Percentiles rank a stretch among this genome's conserved stretches.
These are phyloP conservation scores for Aeschynomene evenia DNA, from an alignment of 306 rosid species.

Conservation along the genomic window DNA sequence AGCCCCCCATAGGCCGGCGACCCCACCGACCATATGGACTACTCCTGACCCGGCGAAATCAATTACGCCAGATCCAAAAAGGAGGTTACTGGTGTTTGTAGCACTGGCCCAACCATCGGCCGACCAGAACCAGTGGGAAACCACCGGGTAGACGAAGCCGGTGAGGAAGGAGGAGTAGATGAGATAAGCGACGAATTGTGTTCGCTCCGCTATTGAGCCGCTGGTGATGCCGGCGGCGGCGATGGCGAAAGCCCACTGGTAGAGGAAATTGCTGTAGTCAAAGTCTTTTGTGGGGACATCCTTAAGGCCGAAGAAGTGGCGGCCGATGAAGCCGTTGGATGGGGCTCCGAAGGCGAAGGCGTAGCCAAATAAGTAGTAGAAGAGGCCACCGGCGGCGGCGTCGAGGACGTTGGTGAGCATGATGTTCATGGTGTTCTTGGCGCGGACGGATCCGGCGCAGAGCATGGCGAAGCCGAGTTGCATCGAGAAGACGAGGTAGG, in stretches of 20 bases:
- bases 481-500: conserved; percentile 98
- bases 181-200: conserved; percentile 83
- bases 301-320: conserved; percentile 67
- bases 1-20: conserved; percentile 92
- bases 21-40: conserved; percentile 86
- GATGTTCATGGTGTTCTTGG: conserved; percentile 99
- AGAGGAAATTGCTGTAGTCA: conserved; percentile 71
- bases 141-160: conserved; percentile 87
- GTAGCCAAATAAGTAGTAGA: conserved; percentile 90
- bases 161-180: conserved; percentile 84
- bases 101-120: conserved; percentile 82
- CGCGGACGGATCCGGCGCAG: conserved; percentile 98
- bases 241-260: conserved; percentile 96
- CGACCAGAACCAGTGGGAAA: conserved; percentile 95
- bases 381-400: conserved; percentile 84
- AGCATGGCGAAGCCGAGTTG: conserved; percentile 98
- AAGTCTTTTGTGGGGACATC: conserved; percentile 29
- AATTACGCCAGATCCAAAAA: conserved; percentile 68
- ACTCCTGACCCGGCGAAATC: conserved; percentile 96
- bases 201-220: conserved; percentile 88
- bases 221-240: conserved; percentile 95
- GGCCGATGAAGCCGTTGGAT: conserved; percentile 82
- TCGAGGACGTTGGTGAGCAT: conserved; percentile 97
- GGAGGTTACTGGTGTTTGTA: not conserved
- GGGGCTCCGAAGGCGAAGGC: conserved; percentile 86